phyloP scores from a whole-genome alignment of 257 asterid genomes.

The Gentiana straminea region DNA sequence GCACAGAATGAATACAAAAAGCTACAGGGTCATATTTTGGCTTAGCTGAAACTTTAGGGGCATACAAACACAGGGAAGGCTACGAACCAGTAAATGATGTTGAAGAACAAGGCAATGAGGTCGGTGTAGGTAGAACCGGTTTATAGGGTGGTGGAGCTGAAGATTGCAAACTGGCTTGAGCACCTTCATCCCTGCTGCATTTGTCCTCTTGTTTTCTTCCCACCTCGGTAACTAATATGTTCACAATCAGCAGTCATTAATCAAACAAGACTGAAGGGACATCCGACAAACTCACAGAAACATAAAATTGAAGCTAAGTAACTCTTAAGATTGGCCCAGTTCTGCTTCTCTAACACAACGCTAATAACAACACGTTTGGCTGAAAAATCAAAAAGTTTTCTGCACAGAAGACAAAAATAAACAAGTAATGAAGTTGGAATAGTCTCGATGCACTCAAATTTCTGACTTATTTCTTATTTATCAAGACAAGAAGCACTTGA shows the following conservation, averaged over 20 bases:
- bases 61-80: slow-evolving; percentile 4
- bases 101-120: slow-evolving; percentile 19
- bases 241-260: slow-evolving; percentile 3
- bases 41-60: neutral
- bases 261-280: slow-evolving; percentile 1
- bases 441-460: too few relatives aligned
- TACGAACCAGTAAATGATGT: slow-evolving; percentile 6
- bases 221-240: slow-evolving; percentile 26
- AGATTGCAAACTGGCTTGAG: slow-evolving; percentile 23
- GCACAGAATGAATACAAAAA: too few relatives aligned
- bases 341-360: too few relatives aligned
- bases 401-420: too few relatives aligned
- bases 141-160: slow-evolving; percentile 20
- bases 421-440: too few relatives aligned
- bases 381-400: too few relatives aligned
- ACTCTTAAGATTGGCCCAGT: too few relatives aligned
- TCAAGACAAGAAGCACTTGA: too few relatives aligned
- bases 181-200: slow-evolving; percentile 25
- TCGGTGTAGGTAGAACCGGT: slow-evolving; percentile 26
- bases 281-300: neutral
- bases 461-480: too few relatives aligned
- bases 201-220: slow-evolving; percentile 29
- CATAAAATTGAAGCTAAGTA: too few relatives aligned
- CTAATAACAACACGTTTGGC: too few relatives aligned
- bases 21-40: too few relatives aligned